A percentile compares a stretch with the other conserved stretches of the same genome.
phyloP scores from a whole-genome alignment of 306 rosid genomes.

The Trichosanthes cucumerina region DNA sequence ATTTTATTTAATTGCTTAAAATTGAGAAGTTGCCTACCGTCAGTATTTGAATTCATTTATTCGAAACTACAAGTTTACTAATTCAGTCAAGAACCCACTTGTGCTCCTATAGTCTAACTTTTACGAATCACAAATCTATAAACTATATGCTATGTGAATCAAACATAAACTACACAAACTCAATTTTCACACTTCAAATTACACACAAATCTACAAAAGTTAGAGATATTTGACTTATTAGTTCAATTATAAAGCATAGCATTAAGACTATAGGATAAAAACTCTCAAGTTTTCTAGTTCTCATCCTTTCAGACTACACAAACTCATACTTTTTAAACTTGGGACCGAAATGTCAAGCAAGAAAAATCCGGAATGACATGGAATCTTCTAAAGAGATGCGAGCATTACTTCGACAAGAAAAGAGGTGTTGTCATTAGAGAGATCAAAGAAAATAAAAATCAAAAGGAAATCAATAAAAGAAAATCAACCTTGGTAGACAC shows the following conservation, averaged over 20 bases:
- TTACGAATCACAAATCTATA: too few relatives aligned
- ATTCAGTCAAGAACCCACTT: too few relatives aligned
- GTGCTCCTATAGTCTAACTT: too few relatives aligned
- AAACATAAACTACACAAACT: too few relatives aligned
- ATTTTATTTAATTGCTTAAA: too few relatives aligned
- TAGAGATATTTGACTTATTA: too few relatives aligned
- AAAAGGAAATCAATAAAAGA: neutral
- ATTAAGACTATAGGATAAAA: neutral
- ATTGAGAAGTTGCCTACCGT: too few relatives aligned
- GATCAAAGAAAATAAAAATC: neutral
- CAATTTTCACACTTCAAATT: too few relatives aligned
- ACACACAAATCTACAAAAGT: too few relatives aligned
- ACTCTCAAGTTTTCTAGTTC: neutral
- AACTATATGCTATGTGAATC: too few relatives aligned
- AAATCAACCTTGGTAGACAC: conserved; percentile 19
- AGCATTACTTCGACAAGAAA: neutral
- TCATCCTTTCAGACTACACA: neutral
- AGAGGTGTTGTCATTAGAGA: neutral
- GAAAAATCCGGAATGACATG: neutral
- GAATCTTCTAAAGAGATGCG: neutral
- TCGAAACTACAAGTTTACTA: too few relatives aligned
- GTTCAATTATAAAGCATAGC: neutral
- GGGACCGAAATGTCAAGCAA: neutral
- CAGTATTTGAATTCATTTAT: too few relatives aligned
- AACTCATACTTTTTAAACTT: neutral